Percentiles rank a stretch among this genome's conserved stretches.
phyloP scores from a whole-genome alignment of 2,329 filamentous ascomycete genomes.

The Pseudogymnoascus sp. region DNA sequence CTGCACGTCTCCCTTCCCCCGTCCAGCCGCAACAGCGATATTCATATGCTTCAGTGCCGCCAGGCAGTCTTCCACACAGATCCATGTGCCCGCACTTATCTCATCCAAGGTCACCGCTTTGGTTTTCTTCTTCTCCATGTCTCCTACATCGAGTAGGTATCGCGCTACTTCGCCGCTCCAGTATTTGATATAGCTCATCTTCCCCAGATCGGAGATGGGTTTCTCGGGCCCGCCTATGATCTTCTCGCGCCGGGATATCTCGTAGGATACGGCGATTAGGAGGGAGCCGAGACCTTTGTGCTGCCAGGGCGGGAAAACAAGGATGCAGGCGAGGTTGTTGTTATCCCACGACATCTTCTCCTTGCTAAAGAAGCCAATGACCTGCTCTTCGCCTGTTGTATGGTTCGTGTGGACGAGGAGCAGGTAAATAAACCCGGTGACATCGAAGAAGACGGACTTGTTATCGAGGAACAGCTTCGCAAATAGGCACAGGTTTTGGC shows the following conservation, averaged over 20 bases:
- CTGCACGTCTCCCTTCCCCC: constrained; percentile 33
- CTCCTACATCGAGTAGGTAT: constrained; percentile 42
- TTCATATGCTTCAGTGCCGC: constrained; percentile 72
- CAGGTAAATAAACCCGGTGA: constrained; percentile 90
- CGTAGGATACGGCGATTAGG: constrained; percentile 89
- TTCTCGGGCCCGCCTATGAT: constrained; percentile 89
- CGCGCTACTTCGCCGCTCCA: constrained; percentile 80
- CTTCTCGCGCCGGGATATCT: constrained; percentile 75
- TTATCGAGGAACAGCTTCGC: constrained; percentile 97
- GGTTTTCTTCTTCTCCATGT: constrained; percentile 20
- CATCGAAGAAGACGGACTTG: constrained; percentile 97
- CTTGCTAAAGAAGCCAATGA: constrained; percentile 97
- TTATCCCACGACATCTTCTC: constrained; percentile 99
- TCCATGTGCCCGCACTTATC: constrained; percentile 72
- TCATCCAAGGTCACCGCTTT: constrained; percentile 56
- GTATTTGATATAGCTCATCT: constrained; percentile 73
- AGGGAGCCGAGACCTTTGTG: constrained; percentile 79
- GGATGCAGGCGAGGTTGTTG: constrained; percentile 93
- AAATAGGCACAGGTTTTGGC: constrained; percentile 91
- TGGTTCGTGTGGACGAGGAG: constrained; percentile 63
- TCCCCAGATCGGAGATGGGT: constrained; percentile 78
- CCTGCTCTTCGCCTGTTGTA: constrained; percentile 37
- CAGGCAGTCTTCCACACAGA: constrained; percentile 76
- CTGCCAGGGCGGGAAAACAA: constrained; percentile 94
- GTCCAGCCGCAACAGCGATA: constrained; percentile 51